Evolutionary conservation across 1,284 basidiomycete genomes (phyloP).

Genomic region (Heliocybe sulcata): DNA sequence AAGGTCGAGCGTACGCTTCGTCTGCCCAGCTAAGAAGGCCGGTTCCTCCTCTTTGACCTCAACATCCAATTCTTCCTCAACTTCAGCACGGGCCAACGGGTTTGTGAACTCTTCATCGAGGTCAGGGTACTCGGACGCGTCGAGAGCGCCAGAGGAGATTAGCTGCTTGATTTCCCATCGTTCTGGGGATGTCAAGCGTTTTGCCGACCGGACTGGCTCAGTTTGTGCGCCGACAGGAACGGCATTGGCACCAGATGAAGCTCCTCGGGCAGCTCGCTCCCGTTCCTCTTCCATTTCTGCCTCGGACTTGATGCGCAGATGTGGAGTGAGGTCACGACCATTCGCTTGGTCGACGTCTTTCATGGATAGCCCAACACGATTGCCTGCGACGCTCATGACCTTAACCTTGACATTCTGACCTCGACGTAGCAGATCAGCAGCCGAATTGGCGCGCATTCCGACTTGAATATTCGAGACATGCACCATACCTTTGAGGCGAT

Average conservation of each 20-base stretch:
- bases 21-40: constrained; percentile 93
- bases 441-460: constrained; percentile 79
- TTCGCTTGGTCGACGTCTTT: constrained; percentile 94
- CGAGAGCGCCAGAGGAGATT: constrained; percentile 91
- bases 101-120: constrained; percentile 87
- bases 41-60: constrained; percentile 97
- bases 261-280: constrained; percentile 49
- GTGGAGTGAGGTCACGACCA: constrained; percentile 88
- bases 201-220: constrained; percentile 63
- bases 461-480: constrained; percentile 91
- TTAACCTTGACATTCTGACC: constrained; percentile 91
- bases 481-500: constrained; percentile 69
- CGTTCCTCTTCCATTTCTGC: constrained; percentile 83
- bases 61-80: constrained; percentile 95
- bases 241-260: constrained; percentile 63
- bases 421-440: constrained; percentile 80
- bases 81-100: constrained; percentile 73
- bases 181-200: constrained; percentile 93
- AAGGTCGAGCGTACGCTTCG: constrained; percentile 89
- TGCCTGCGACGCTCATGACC: constrained; percentile 88
- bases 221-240: constrained; percentile 53
- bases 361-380: constrained; percentile 84
- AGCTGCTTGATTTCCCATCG: constrained; percentile 99
- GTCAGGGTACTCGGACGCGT: constrained; percentile 94
- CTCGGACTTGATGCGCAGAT: constrained; percentile 89